Conservation (phyloP, 257 asterid genomes). For the Solanum virginianum region DNA sequence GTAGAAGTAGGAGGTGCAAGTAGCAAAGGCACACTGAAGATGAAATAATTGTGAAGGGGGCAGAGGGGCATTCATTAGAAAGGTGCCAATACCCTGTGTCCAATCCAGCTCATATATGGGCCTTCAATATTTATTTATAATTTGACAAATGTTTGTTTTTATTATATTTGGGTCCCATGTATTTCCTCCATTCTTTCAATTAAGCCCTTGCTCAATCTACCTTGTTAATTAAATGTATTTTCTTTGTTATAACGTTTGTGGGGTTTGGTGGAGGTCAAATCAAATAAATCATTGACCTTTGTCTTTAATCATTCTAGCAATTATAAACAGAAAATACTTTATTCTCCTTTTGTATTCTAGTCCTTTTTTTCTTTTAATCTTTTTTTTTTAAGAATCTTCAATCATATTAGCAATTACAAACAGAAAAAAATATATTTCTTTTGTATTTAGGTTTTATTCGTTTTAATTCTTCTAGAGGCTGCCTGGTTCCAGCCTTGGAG, state of each 20-base stretch:
- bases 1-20: not conserved
- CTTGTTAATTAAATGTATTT: not conserved
- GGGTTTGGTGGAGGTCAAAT: not conserved
- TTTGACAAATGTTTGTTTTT: constrained; percentile 2
- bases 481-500: not conserved
- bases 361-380: not conserved
- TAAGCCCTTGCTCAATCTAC: not conserved
- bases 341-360: not conserved
- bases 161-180: constrained; percentile 4
- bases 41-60: not conserved
- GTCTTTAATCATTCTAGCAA: not conserved
- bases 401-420: not conserved
- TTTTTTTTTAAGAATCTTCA: not conserved
- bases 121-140: constrained; percentile 4
- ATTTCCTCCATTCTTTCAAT: not conserved
- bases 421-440: not conserved
- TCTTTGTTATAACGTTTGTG: not conserved
- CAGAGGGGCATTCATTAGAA: constrained; percentile 2
- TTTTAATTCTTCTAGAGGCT: not conserved
- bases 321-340: not conserved
- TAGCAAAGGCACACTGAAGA: not conserved
- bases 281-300: not conserved
- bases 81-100: constrained; percentile 1
- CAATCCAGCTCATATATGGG: constrained; percentile 18
- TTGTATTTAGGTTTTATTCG: not conserved